Evolutionary conservation across 23 red algal genomes (phyloP).

Genomic region (Gracilaria caudata): DNA sequence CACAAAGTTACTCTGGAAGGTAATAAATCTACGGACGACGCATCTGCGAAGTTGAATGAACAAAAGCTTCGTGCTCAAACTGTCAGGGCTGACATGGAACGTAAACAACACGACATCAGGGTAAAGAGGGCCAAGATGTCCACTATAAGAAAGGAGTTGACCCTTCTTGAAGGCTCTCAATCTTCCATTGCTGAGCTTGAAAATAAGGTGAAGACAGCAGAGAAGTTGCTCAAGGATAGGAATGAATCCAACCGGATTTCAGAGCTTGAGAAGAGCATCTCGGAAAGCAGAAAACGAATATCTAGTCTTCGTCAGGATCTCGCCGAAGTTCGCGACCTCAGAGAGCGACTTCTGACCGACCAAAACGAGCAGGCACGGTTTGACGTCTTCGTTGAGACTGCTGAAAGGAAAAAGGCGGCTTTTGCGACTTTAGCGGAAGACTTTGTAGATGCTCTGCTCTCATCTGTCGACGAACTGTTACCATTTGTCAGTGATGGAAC

Average conservation of each 20-base stretch:
- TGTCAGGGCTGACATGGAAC: neutral
- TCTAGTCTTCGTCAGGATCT: slow-evolving; percentile 33
- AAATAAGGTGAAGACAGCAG: slow-evolving; percentile 21
- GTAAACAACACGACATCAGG: slow-evolving; percentile 22
- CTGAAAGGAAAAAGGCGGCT: slow-evolving; percentile 16
- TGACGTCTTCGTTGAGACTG: slow-evolving; percentile 16
- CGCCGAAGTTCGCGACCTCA: neutral
- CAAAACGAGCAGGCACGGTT: slow-evolving; percentile 43
- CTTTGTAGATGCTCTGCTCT: slow-evolving; percentile 13
- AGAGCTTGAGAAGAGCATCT: slow-evolving; percentile 26
- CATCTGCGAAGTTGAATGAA: slow-evolving; percentile 25
- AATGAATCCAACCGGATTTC: neutral
- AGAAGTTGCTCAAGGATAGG: slow-evolving; percentile 32
- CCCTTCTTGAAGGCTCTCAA: slow-evolving; percentile 19
- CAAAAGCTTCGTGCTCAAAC: neutral
- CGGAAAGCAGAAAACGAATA: neutral
- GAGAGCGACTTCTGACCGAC: slow-evolving; percentile 25
- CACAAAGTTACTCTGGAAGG: slow-evolving; percentile 19
- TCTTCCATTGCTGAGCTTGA: slow-evolving; percentile 40
- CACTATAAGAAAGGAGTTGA: slow-evolving; percentile 26
- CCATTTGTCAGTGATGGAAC: neutral
- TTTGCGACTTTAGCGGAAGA: slow-evolving; percentile 24
- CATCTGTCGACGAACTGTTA: slow-evolving; percentile 19
- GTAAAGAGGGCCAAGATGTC: slow-evolving; percentile 24
- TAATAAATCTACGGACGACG: slow-evolving; percentile 20